Evolutionary conservation across 2,329 filamentous ascomycete genomes (phyloP).

Genomic region (Botrytis galanthina): DNA sequence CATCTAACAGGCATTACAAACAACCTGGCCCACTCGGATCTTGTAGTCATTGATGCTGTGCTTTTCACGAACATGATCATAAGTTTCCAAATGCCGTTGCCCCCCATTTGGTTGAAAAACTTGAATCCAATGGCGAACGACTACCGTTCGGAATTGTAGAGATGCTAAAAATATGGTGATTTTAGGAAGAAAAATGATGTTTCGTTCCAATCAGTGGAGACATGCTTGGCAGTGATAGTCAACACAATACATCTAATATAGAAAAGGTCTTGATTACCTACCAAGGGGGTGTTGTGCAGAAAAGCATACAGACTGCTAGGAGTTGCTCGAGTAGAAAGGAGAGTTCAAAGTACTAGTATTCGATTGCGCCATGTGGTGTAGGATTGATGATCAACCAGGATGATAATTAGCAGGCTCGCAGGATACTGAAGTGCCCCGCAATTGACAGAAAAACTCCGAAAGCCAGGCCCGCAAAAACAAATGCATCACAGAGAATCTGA

Average conservation of each 20-base stretch:
- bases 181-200: background rate
- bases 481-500: no score
- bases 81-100: no score
- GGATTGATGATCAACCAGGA: background rate
- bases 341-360: background rate
- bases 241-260: background rate
- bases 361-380: background rate
- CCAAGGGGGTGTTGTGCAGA: background rate
- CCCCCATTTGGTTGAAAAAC: background rate
- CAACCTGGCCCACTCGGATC: background rate
- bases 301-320: background rate
- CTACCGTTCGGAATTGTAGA: background rate
- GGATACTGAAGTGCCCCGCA: no score
- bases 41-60: background rate
- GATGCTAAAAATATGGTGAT: no score
- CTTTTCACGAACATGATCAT: background rate
- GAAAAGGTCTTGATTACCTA: background rate
- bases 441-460: no score
- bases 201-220: background rate
- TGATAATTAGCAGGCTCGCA: no score
- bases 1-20: background rate
- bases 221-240: background rate
- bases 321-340: background rate
- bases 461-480: no score
- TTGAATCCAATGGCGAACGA: background rate